Percentiles rank a stretch among this genome's conserved stretches.
Evolutionary conservation across 2,329 filamentous ascomycete genomes (phyloP).

Genomic region (Dothidotthia symphoricarpi): DNA sequence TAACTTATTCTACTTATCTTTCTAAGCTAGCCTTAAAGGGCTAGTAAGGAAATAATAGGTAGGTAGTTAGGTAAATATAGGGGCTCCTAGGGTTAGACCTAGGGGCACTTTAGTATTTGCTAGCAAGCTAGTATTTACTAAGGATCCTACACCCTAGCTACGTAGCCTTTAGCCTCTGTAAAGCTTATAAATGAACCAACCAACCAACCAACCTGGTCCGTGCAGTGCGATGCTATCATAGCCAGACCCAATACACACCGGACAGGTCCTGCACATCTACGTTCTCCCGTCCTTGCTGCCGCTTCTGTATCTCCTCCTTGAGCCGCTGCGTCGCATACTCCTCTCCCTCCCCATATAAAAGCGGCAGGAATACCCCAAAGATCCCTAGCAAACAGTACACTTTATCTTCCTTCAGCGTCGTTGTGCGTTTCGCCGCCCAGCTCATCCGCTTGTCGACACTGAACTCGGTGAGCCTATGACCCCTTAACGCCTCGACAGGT

Average conservation of each 20-base stretch:
- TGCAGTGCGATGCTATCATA: no score
- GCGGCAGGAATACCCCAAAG: slow-evolving; percentile 19
- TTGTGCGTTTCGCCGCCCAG: slow-evolving; percentile 25
- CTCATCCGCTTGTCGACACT: slow-evolving; percentile 21
- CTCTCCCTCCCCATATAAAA: slow-evolving; percentile 21
- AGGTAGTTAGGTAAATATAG: no score
- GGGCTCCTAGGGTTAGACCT: no score
- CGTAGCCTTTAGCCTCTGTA: no score
- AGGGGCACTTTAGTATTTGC: no score
- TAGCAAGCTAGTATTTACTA: no score
- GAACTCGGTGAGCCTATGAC: slow-evolving; percentile 7
- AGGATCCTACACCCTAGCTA: no score
- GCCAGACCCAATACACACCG: slow-evolving; percentile 8
- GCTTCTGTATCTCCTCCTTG: slow-evolving; percentile 13
- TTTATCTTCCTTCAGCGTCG: slow-evolving; percentile 21
- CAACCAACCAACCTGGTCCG: no score
- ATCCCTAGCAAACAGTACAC: slow-evolving; percentile 25
- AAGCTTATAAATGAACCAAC: no score
- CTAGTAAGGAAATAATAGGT: no score
- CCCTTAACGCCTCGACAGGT: slow-evolving; percentile 5
- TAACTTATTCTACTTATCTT: no score
- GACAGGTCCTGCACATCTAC: slow-evolving; percentile 7
- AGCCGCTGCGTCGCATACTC: slow-evolving; percentile 13
- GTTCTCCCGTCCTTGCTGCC: slow-evolving; percentile 9
- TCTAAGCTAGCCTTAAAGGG: no score